Percentiles rank a stretch among this genome's conserved stretches.
Conservation (phyloP, 2,329 filamentous ascomycete species). For the Alternaria conjuncta region DNA sequence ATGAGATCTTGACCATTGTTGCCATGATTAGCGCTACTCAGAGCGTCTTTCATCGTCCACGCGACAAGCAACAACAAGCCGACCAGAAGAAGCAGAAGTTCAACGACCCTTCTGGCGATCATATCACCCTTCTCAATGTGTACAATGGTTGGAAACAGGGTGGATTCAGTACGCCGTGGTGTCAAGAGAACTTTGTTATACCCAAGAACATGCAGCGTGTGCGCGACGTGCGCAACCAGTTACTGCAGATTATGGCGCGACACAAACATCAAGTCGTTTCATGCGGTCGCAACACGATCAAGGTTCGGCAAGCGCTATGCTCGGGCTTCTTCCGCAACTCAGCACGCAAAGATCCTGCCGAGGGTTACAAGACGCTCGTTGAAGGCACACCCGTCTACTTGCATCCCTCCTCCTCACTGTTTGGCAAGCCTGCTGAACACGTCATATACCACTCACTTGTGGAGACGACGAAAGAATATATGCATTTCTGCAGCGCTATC, state of each 20-base stretch:
- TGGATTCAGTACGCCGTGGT: constrained; percentile 86
- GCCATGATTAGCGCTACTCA: constrained; percentile 71
- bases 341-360: constrained; percentile 91
- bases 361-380: constrained; percentile 96
- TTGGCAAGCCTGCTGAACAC: constrained; percentile 95
- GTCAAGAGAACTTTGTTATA: constrained; percentile 97
- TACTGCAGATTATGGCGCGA: constrained; percentile 91
- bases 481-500: constrained; percentile 92
- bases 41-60: constrained; percentile 91
- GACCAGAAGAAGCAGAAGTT: constrained; percentile 99
- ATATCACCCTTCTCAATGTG: constrained; percentile 92
- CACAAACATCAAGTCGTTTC: constrained; percentile 83
- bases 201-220: constrained; percentile 86
- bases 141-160: constrained; percentile 96
- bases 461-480: constrained; percentile 95
- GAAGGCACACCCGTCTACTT: constrained; percentile 95
- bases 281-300: constrained; percentile 85
- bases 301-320: constrained; percentile 88
- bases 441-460: constrained; percentile 93
- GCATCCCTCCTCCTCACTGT: constrained; percentile 88
- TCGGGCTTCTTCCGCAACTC: constrained; percentile 95
- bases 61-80: constrained; percentile 95
- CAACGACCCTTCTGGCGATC: constrained; percentile 92
- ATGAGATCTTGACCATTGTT: constrained; percentile 93
- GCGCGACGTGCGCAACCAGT: constrained; percentile 89